A percentile compares a stretch with the other conserved stretches of the same genome.
phyloP scores from a whole-genome alignment of 371 early-diverging fungal genomes.

The Lichtheimia corymbifera region DNA sequence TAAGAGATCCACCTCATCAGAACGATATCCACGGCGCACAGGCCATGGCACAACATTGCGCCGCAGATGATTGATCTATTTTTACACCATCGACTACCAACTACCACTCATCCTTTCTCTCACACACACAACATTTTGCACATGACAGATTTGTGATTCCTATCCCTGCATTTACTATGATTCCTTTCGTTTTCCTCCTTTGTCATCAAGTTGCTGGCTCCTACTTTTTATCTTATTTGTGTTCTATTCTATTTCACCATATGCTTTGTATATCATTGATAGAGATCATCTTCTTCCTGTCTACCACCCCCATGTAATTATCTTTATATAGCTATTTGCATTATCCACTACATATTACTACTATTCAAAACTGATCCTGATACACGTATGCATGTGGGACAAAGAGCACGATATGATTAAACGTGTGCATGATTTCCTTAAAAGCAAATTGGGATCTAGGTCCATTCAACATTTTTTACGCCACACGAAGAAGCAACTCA shows the following conservation, averaged over 20 bases:
- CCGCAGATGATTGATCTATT: slow-evolving; percentile 7
- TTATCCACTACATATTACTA: background rate
- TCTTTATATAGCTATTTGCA: background rate
- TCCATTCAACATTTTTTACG: too few relatives aligned
- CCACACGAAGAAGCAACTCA: too few relatives aligned
- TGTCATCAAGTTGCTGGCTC: background rate
- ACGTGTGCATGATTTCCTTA: too few relatives aligned
- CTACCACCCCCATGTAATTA: background rate
- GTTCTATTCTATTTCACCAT: background rate
- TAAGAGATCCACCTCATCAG: slow-evolving; percentile 7
- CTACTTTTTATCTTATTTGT: slow-evolving; percentile 3
- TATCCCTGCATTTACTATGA: slow-evolving; percentile 3
- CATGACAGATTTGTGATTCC: slow-evolving; percentile 3
- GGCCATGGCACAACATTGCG: slow-evolving; percentile 9
- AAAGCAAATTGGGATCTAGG: too few relatives aligned
- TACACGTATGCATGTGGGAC: background rate
- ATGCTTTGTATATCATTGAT: background rate
- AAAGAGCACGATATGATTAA: background rate
- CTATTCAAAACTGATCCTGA: background rate
- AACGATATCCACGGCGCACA: slow-evolving; percentile 9
- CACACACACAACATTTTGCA: background rate
- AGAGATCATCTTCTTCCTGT: background rate
- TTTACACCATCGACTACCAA: background rate
- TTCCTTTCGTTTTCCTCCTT: slow-evolving; percentile 2
- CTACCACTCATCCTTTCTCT: background rate